Percentiles rank a stretch among this genome's conserved stretches.
Evolutionary conservation across 129 eudicot species (phyloP).

Genomic region (Artemisia annua): DNA sequence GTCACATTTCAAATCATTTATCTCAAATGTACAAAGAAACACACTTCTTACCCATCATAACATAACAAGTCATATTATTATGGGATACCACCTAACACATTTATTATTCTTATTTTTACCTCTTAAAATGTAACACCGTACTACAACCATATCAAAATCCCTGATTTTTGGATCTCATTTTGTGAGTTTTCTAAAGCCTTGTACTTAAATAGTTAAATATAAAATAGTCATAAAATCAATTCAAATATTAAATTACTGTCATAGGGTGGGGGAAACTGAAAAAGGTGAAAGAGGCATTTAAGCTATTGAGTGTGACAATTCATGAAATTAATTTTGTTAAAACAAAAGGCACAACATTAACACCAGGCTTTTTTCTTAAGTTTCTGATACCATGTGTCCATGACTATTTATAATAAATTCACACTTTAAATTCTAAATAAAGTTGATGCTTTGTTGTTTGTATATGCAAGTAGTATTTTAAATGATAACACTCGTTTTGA

Average conservation of each 20-base stretch:
- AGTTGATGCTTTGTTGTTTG: too few relatives aligned
- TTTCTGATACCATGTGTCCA: not conserved
- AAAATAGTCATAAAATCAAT: not conserved
- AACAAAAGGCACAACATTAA: conserved; percentile 26
- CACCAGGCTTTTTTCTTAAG: conserved; percentile 31
- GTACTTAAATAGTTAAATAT: too few relatives aligned
- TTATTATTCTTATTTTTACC: not conserved
- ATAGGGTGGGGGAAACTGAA: conserved; percentile 25
- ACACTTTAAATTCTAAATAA: not conserved
- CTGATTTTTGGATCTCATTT: not conserved
- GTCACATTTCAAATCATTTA: too few relatives aligned
- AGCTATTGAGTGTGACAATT: conserved; percentile 36
- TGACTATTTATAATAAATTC: not conserved
- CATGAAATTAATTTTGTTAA: conserved; percentile 18
- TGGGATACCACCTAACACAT: not conserved
- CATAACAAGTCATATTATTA: too few relatives aligned
- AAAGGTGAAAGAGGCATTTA: conserved; percentile 29
- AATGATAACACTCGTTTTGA: too few relatives aligned
- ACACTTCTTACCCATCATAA: too few relatives aligned
- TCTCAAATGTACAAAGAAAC: too few relatives aligned
- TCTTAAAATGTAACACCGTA: not conserved
- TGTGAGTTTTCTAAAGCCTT: not conserved
- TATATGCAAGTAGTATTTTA: too few relatives aligned
- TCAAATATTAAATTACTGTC: conserved; percentile 1
- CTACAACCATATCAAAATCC: not conserved